Percentiles rank a stretch among this genome's conserved stretches.
Evolutionary conservation across 1,284 basidiomycete species (phyloP).

Genomic region (Chalciporus sp.): DNA sequence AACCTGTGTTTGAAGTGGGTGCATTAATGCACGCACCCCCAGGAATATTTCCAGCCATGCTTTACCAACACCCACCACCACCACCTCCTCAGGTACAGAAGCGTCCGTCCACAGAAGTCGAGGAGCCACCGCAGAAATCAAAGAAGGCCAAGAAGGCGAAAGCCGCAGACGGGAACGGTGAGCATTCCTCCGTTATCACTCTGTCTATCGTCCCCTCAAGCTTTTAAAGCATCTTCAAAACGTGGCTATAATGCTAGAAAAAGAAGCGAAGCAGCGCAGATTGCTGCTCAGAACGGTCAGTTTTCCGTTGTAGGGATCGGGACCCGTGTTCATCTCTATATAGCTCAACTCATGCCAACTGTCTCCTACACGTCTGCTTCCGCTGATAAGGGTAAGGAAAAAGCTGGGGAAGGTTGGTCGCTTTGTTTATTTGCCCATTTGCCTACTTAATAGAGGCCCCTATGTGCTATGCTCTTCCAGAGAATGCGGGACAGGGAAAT

Average conservation of each 20-base stretch:
- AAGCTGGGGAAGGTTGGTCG: constrained; percentile 42
- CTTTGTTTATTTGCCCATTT: constrained; percentile 10
- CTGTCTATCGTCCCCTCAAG: constrained; percentile 16
- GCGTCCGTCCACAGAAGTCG: constrained; percentile 40
- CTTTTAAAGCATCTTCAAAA: constrained; percentile 48
- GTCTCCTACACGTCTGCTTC: constrained; percentile 44
- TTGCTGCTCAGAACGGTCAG: constrained; percentile 59
- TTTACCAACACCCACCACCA: constrained; percentile 32
- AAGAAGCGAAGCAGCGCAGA: constrained; percentile 64
- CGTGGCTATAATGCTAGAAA: constrained; percentile 69
- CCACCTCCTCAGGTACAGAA: constrained; percentile 39
- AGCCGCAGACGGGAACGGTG: constrained; percentile 37
- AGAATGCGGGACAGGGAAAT: constrained; percentile 25
- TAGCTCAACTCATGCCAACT: constrained; percentile 51
- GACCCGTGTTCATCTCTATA: constrained; percentile 22
- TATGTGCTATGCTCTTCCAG: constrained; percentile 28
- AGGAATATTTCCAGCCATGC: constrained; percentile 33
- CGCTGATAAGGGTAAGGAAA: constrained; percentile 47
- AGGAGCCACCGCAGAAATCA: constrained; percentile 37
- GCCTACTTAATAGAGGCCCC: constrained; percentile 12
- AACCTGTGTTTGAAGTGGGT: constrained; percentile 37
- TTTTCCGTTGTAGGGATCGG: constrained; percentile 25
- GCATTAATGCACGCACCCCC: constrained; percentile 36
- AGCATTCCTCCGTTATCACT: constrained; percentile 11
- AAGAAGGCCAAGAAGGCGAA: constrained; percentile 47